Base-by-base conservation (phyloP, 441 rosid species). In the Viola pubescens region DNA sequence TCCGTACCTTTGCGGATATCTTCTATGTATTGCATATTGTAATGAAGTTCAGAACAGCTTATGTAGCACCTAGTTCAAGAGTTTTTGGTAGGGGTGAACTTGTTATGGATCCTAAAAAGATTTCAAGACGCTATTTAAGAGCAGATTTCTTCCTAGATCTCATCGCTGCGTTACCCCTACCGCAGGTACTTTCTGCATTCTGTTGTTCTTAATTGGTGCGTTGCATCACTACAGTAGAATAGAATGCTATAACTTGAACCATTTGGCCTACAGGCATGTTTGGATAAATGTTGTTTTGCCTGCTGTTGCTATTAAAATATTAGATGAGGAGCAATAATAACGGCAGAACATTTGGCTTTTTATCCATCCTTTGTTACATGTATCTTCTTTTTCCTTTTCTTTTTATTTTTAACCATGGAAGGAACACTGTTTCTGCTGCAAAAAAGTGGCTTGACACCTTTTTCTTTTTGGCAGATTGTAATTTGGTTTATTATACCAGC, bases 51-150 rank as follows among this genome's bases (percentile, higher is more conserved):
- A 69, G 88, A 61, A 92, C 98, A 12, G 97, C 88, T 70, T 89
- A 80, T 60, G 86, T 89, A 4, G 79, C 92, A 11, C 94, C 85
- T 1, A 78, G 75, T 70, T 87, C 92, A 4, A 81, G 96, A 70
- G 85, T 84, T 41, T 87, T 86, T 67, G 96, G 98, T 54, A 84
- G 87, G 57, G 97, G 97, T 2, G 97, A 89, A 61, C 94, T 89
- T 46, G 94, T 87, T n/a, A 83, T 77, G 76, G 90, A 89, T 78
- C 83, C 81, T 8, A 65, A 73, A 49, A 51, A 69, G 77, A 92
- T 92, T 54, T 85, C 91, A 3, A 69, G 54, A 60, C 73, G 90
- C 59, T 89, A 89, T 63, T 63, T 89, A 59, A 83, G 70, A 78
- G 84, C 91, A 13, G 92, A 84, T 73, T 86, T 92, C 77, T 62